phyloP scores from a whole-genome alignment of 345 rosid genomes.

The Garcia nutans region DNA sequence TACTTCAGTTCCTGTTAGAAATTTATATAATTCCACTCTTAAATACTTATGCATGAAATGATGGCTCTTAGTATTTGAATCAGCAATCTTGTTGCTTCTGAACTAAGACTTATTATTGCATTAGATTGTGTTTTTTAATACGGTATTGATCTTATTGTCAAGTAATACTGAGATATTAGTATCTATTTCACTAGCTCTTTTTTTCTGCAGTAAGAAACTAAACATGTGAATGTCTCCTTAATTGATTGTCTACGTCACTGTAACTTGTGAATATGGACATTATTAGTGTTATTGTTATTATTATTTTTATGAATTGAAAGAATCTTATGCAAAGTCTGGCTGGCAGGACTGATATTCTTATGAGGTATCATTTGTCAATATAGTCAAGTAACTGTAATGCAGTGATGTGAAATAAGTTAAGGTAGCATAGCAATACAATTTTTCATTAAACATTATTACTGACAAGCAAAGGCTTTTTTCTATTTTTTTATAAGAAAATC shows the following conservation, averaged over 20 bases:
- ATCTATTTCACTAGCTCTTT: not conserved
- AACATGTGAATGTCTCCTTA: not conserved
- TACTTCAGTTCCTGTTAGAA: not conserved
- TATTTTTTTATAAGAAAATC: not conserved
- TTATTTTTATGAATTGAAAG: not conserved
- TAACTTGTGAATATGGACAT: not conserved
- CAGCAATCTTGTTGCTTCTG: not conserved
- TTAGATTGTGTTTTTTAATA: not conserved
- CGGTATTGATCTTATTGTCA: not conserved
- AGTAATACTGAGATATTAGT: not conserved
- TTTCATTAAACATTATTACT: not conserved
- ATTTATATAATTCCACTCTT: not conserved
- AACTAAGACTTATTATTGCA: not conserved
- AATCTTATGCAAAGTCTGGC: not conserved
- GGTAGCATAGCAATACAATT: not conserved
- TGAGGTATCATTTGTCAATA: not conserved
- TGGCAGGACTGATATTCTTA: not conserved
- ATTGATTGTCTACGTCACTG: not conserved
- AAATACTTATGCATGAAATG: not conserved
- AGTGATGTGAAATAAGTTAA: not conserved
- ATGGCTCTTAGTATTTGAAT: not conserved
- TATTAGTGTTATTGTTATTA: not conserved
- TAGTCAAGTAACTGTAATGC: not conserved
- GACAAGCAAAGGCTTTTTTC: not conserved
- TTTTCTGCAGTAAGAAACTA: not conserved